Evolutionary conservation across 2,329 filamentous ascomycete species (phyloP), one percentile per base, ranked within the genome.

Genomic region (Monilinia laxa): DNA sequence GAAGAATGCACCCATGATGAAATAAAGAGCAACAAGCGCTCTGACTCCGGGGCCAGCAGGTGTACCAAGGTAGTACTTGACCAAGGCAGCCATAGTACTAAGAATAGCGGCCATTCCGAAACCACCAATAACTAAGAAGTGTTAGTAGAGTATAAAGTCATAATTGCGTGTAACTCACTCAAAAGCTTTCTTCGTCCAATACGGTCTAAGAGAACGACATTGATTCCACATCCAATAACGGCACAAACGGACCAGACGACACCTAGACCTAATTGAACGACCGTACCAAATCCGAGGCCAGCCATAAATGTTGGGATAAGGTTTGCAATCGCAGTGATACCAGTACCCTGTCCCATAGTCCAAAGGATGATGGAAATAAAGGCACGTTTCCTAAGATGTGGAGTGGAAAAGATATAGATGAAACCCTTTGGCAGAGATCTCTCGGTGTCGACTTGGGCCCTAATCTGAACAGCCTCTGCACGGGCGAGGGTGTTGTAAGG

Each of bases 61-160:
- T 20, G 62, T 56, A 20, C 62, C 62, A 9, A 64, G 62, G 56
- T 64, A 64, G 62, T 57, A 40, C 31, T 64, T 56, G n/a, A 57
- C 62, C 31, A 56, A 51, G 18, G 62, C 42, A 52, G 62, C 62
- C 62, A 72, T 70, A 35, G 71, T 64, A 23, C 70, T 64, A 12
- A 76, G 70, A 28, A 73, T 70, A 7, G 62, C 64, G 31, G 69
- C 69, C 55, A 68, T 70, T 10, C 69, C 67, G 59, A 73, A 57
- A 28, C 74, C 73, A 40, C 72, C 72, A 52, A 71, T 70, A 28
- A 71, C 68, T 71, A 38, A 12, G 4, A 4, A 9, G 14, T 54
- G 31, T 70, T 64, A 71, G 67, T 70, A 52, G n/a, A 23, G 18
- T 18, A 4, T 42, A 40, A 18, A 12, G 1, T 5, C 1, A 51